Evolutionary conservation across 768 basidiomycete genomes (phyloP).

Genomic region (Mycena galopus): DNA sequence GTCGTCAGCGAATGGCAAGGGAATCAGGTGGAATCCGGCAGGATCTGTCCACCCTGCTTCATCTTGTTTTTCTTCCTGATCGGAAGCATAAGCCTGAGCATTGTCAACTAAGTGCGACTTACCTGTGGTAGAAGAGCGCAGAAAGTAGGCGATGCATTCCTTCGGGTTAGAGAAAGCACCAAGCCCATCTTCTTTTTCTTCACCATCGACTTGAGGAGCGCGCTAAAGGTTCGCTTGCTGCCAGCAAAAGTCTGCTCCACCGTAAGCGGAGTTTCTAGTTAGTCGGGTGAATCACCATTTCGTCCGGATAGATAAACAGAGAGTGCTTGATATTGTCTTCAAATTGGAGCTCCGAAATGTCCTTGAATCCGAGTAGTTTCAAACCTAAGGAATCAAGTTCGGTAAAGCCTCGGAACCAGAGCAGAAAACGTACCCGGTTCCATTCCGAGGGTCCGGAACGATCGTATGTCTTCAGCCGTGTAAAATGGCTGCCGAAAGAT

Average conservation of each 20-base stretch:
- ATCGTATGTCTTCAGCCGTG: constrained; percentile 83
- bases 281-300: constrained; percentile 66
- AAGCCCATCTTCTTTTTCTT: constrained; percentile 87
- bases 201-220: constrained; percentile 85
- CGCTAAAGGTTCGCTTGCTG: constrained; percentile 92
- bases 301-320: constrained; percentile 92
- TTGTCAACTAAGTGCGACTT: neutral
- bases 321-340: constrained; percentile 96
- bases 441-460: constrained; percentile 85
- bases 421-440: constrained; percentile 69
- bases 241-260: constrained; percentile 78
- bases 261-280: constrained; percentile 25
- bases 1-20: constrained; percentile 95
- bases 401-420: neutral
- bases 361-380: constrained; percentile 94
- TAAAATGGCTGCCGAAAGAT: constrained; percentile 75
- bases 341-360: constrained; percentile 74
- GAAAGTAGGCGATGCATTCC: constrained; percentile 82
- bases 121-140: constrained; percentile 93
- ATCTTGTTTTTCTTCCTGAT: constrained; percentile 77
- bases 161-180: constrained; percentile 76
- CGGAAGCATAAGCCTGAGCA: neutral
- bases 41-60: constrained; percentile 85
- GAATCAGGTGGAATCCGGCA: constrained; percentile 92
- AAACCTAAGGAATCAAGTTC: constrained; percentile 70